Conservation (phyloP, 805 yeast species). For the Pichia heedii region DNA sequence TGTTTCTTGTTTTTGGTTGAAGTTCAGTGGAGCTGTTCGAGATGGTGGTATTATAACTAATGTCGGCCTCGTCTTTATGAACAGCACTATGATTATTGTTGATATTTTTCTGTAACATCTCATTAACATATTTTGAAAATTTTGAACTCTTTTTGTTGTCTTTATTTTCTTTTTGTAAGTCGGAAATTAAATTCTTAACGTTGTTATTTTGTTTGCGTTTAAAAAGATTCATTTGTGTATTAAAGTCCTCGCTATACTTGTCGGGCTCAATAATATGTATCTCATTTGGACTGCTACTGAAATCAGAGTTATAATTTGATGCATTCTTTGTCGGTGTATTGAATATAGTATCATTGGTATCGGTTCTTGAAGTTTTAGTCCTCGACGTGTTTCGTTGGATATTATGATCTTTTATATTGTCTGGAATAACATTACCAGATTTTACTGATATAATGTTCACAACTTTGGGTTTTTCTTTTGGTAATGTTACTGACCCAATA, state of each 20-base stretch:
- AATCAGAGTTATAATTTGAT: slow-evolving; percentile 2
- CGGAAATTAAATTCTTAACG: slow-evolving; percentile 1
- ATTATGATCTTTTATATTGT: no score
- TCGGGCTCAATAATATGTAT: neutral
- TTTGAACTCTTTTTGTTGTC: neutral
- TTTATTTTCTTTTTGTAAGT: neutral
- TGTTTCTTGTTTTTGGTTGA: neutral
- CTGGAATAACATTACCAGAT: neutral
- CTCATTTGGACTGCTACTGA: slow-evolving; percentile 2
- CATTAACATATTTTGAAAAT: neutral
- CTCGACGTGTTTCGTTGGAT: no score
- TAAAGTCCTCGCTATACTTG: neutral
- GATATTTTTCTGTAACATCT: no score
- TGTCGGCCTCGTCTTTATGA: neutral
- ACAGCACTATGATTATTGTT: no score
- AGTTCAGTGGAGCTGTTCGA: neutral
- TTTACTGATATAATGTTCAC: neutral
- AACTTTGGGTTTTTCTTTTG: neutral
- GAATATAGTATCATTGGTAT: neutral
- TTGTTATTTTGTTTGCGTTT: neutral
- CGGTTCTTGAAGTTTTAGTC: neutral
- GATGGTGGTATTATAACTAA: neutral
- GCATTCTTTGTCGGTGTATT: neutral
- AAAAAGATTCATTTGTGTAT: neutral
- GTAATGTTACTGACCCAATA: neutral